Evolutionary conservation across 1,139 yeast genomes (phyloP).

Genomic region (Suhomyces kunorum): DNA sequence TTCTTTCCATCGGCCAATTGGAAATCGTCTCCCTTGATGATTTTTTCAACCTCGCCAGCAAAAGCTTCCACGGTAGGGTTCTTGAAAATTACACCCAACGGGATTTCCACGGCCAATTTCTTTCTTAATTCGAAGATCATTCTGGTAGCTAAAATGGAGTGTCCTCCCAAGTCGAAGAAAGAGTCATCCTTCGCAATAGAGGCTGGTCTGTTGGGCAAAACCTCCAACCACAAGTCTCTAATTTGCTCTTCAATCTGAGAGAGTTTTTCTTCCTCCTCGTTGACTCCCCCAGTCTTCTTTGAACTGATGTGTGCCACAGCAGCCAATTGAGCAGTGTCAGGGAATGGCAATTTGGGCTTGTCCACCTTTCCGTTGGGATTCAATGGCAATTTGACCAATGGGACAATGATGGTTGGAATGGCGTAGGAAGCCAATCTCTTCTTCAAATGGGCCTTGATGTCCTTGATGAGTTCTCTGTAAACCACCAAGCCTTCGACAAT

Average conservation of each 20-base stretch:
- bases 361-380: constrained; percentile 99
- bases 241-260: constrained; percentile 66
- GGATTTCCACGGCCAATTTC: constrained; percentile 74
- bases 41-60: constrained; percentile 68
- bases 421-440: constrained; percentile 92
- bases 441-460: constrained; percentile 77
- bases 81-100: constrained; percentile 86
- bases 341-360: constrained; percentile 95
- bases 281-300: constrained; percentile 34
- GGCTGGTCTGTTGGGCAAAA: constrained; percentile 84
- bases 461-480: constrained; percentile 75
- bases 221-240: constrained; percentile 79
- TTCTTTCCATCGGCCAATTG: constrained; percentile 41
- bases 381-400: constrained; percentile 80
- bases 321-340: constrained; percentile 81
- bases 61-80: constrained; percentile 82
- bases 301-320: constrained; percentile 52
- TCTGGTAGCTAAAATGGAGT: constrained; percentile 92
- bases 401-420: constrained; percentile 88
- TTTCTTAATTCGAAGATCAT: constrained; percentile 93
- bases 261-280: constrained; percentile 50
- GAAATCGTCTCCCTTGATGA: constrained; percentile 48
- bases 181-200: constrained; percentile 76
- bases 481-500: constrained; percentile 77
- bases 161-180: constrained; percentile 97